A percentile compares a stretch with the other conserved stretches of the same genome.
Evolutionary conservation across 1,139 yeast genomes (phyloP).

Genomic region (Sugiyamaella xylanicola): DNA sequence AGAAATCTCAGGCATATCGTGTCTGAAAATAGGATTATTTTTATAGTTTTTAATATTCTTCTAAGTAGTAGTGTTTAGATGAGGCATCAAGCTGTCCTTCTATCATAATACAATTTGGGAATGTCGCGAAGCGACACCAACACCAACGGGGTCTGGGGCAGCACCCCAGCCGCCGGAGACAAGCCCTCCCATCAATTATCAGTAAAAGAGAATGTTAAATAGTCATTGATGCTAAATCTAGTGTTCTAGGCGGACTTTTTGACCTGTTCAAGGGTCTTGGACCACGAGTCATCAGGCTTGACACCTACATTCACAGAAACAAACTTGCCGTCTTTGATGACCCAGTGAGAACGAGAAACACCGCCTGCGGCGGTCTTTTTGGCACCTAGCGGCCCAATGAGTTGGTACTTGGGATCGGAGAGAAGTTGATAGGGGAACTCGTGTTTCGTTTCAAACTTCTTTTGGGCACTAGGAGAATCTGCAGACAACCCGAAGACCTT

Average conservation of each 20-base stretch:
- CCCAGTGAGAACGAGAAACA: conserved; percentile 85
- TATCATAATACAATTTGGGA: too few species aligned
- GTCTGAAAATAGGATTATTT: too few species aligned
- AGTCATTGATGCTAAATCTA: too few species aligned
- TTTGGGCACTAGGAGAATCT: conserved; percentile 74
- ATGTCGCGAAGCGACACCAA: too few species aligned
- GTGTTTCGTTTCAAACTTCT: conserved; percentile 72
- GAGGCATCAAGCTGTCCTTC: too few species aligned
- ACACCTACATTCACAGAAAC: conserved; percentile 64
- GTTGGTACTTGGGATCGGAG: conserved; percentile 69
- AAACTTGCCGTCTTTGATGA: conserved; percentile 76
- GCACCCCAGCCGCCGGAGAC: too few species aligned
- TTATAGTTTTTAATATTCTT: too few species aligned
- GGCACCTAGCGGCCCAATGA: conserved; percentile 79
- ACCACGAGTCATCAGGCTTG: conserved; percentile 77
- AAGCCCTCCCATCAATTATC: too few species aligned
- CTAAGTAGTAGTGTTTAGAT: too few species aligned
- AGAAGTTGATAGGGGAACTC: conserved; percentile 70
- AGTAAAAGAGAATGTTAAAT: too few species aligned
- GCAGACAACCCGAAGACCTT: conserved; percentile 54
- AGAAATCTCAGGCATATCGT: too few species aligned
- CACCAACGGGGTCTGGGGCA: too few species aligned
- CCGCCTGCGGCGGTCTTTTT: conserved; percentile 68
- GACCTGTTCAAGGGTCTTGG: conserved; percentile 49
- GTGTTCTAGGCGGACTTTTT: conserved; percentile 1